Conservation (phyloP, 2,329 filamentous ascomycete genomes). For the Pezicula radicicola region DNA sequence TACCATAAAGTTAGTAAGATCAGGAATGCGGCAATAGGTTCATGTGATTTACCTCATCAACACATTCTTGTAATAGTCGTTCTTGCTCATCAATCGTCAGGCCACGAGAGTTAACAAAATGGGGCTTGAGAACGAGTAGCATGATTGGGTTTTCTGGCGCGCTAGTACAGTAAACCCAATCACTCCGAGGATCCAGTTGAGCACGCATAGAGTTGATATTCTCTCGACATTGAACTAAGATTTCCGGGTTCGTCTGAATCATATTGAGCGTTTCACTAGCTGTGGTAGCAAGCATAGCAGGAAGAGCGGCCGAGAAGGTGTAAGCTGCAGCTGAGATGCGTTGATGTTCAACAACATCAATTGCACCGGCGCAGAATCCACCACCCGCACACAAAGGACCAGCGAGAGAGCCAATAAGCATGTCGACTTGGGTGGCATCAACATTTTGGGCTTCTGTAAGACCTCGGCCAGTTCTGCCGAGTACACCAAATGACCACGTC, state of each 20-base stretch:
- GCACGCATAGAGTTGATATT: constrained; percentile 82
- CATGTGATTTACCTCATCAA: constrained; percentile 76
- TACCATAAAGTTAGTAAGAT: constrained; percentile 33
- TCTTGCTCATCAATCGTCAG: constrained; percentile 77
- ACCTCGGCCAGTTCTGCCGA: constrained; percentile 87
- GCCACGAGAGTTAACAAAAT: constrained; percentile 70
- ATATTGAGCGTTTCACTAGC: constrained; percentile 87
- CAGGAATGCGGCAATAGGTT: not conserved
- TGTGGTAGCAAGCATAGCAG: constrained; percentile 91
- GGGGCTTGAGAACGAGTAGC: constrained; percentile 78
- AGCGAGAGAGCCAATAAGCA: constrained; percentile 92
- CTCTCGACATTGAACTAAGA: constrained; percentile 75
- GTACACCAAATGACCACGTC: constrained; percentile 93
- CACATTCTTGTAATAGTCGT: constrained; percentile 78
- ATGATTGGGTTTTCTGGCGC: constrained; percentile 82
- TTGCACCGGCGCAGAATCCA: constrained; percentile 90
- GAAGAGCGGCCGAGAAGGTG: constrained; percentile 92
- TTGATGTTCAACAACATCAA: constrained; percentile 93
- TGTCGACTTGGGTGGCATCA: constrained; percentile 88
- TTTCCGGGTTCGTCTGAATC: constrained; percentile 82
- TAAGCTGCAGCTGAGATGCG: constrained; percentile 90
- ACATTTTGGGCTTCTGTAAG: constrained; percentile 97
- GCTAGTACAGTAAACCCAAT: constrained; percentile 86
- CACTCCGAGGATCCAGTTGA: constrained; percentile 87
- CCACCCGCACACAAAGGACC: constrained; percentile 89